Percentiles rank a stretch among this genome's conserved stretches.
Conservation (phyloP, 208 protist species). For the Naegleria fowleri region DNA sequence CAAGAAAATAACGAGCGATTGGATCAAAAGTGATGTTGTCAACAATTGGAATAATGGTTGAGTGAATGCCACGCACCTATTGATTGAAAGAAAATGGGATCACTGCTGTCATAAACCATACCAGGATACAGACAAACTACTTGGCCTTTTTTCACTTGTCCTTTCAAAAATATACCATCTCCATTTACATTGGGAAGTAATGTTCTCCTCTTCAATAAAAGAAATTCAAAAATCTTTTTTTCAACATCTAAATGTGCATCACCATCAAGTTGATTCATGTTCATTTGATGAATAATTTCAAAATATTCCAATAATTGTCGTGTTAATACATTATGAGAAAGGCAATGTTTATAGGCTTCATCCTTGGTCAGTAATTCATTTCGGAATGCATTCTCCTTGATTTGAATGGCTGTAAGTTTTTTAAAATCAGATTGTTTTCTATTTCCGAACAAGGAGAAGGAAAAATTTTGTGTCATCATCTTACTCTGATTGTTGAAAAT, state of each 20-base stretch:
- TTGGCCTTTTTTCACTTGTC: neutral
- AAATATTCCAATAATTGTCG: neutral
- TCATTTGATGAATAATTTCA: neutral
- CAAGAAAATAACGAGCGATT: too few relatives aligned
- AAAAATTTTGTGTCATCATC: too few relatives aligned
- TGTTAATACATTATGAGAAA: neutral
- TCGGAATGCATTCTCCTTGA: neutral
- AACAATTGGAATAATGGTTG: too few relatives aligned
- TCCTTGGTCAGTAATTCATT: neutral
- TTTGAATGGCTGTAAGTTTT: neutral
- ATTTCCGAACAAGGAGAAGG: too few relatives aligned
- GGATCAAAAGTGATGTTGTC: too few relatives aligned
- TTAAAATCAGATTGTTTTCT: too few relatives aligned
- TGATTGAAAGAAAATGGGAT: conserved; percentile 2
- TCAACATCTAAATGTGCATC: neutral
- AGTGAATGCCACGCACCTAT: neutral
- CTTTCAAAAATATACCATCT: neutral
- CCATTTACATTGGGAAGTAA: neutral
- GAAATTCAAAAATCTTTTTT: too few relatives aligned
- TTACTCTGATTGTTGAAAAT: too few relatives aligned
- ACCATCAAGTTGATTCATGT: neutral
- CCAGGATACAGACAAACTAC: conserved; percentile 1
- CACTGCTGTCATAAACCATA: neutral
- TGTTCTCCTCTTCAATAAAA: neutral
- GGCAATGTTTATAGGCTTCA: neutral